Evolutionary conservation across 805 yeast genomes (phyloP).

Genomic region (Saccharomycopsis capsularis): DNA sequence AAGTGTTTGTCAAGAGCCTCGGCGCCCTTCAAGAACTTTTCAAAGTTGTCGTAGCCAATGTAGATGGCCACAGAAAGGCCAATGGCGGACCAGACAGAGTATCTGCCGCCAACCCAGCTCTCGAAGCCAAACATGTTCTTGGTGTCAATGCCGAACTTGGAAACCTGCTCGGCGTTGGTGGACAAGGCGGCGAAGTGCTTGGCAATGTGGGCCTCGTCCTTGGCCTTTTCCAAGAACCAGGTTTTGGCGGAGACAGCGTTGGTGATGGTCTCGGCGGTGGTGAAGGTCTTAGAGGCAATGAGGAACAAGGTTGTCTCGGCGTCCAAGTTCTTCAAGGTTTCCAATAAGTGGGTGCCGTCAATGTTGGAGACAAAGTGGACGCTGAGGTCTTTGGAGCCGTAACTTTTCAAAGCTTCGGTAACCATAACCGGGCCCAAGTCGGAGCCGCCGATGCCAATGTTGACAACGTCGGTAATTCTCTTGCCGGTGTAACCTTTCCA

Average conservation of each 20-base stretch:
- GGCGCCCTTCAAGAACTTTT: constrained; percentile 90
- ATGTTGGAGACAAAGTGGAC: constrained; percentile 96
- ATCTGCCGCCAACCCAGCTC: constrained; percentile 99
- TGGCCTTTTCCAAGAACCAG: constrained; percentile 81
- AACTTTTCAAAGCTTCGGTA: constrained; percentile 93
- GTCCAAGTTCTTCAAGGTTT: constrained; percentile 66
- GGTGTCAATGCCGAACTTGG: constrained; percentile 94
- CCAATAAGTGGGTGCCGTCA: constrained; percentile 97
- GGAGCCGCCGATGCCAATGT: constrained; percentile 98
- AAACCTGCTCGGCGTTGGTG: constrained; percentile 86
- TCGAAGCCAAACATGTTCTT: constrained; percentile 98
- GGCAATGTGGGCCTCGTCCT: constrained; percentile 68
- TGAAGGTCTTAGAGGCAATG: constrained; percentile 95
- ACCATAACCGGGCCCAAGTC: constrained; percentile 99
- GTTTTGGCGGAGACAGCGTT: constrained; percentile 92
- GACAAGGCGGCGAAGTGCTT: constrained; percentile 97
- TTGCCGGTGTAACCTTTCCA: constrained; percentile 98
- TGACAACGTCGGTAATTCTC: constrained; percentile 86
- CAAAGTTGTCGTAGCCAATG: constrained; percentile 94
- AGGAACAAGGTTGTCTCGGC: constrained; percentile 90
- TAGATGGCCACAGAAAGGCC: constrained; percentile 93
- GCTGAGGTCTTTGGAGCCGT: constrained; percentile 57
- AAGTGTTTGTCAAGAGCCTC: constrained; percentile 96
- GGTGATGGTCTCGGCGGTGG: constrained; percentile 97
- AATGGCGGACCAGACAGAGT: constrained; percentile 99